Evolutionary conservation across 306 rosid genomes (phyloP).

Genomic region (Rosa chinensis): DNA sequence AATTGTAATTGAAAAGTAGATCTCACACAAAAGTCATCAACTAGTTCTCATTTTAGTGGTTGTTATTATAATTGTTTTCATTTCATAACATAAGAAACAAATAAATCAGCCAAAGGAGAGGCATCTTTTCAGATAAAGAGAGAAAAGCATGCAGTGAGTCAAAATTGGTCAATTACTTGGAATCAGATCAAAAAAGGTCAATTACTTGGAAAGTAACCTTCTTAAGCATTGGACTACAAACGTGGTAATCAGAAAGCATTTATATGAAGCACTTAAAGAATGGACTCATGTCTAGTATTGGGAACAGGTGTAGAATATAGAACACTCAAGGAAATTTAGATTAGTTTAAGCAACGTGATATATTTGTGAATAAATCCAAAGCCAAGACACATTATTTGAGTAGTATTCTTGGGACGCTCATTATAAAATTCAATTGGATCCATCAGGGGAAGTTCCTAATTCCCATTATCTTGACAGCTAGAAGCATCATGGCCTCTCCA

Average conservation of each 20-base stretch:
- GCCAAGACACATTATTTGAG: not conserved
- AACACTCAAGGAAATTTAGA: not conserved
- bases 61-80: too few species aligned
- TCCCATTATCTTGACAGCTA: not conserved
- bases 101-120: too few species aligned
- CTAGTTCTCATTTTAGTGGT: too few species aligned
- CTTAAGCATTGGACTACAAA: not conserved
- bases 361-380: not conserved
- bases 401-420: not conserved
- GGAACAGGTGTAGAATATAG: not conserved
- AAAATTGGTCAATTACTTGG: not conserved
- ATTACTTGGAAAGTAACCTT: not conserved
- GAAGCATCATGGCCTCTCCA: conserved; percentile 5
- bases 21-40: too few species aligned
- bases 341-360: not conserved
- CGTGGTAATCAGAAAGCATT: not conserved
- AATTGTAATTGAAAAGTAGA: too few species aligned
- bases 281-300: not conserved
- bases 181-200: not conserved
- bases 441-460: not conserved
- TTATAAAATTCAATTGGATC: not conserved
- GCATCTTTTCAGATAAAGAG: too few species aligned
- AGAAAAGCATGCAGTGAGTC: not conserved
- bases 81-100: too few species aligned
- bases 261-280: not conserved